Evolutionary conservation across 176 grass and related monocot species (phyloP).

Genomic region (Avena eriantha): DNA sequence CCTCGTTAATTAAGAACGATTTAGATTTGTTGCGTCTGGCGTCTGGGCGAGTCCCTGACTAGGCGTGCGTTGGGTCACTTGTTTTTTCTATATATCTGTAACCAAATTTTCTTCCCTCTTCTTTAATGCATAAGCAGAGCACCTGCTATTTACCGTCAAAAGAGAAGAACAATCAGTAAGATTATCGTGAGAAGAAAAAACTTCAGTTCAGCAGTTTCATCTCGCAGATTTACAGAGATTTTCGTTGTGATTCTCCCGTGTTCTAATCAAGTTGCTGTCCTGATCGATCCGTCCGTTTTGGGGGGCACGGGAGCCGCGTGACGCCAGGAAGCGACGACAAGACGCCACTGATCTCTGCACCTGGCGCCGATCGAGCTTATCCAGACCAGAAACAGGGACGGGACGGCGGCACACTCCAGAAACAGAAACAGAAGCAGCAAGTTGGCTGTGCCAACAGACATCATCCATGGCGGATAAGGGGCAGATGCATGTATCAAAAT

Average conservation of each 20-base stretch:
- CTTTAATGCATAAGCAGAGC: too few relatives aligned
- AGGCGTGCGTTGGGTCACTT: too few relatives aligned
- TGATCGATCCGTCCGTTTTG: not conserved
- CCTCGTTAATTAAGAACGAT: too few relatives aligned
- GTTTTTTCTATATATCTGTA: too few relatives aligned
- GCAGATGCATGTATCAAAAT: not conserved
- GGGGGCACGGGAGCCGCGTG: constrained; percentile 37
- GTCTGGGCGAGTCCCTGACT: too few relatives aligned
- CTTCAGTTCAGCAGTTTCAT: too few relatives aligned
- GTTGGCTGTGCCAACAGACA: not conserved
- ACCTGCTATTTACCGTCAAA: too few relatives aligned
- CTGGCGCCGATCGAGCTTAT: constrained; percentile 1
- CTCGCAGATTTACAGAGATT: too few relatives aligned
- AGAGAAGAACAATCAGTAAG: too few relatives aligned
- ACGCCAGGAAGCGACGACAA: constrained; percentile 12
- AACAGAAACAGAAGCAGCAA: not conserved
- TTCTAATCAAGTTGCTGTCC: not conserved
- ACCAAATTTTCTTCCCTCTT: too few relatives aligned
- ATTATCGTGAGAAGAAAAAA: too few relatives aligned
- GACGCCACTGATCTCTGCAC: not conserved
- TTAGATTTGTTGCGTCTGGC: too few relatives aligned
- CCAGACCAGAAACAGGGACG: not conserved
- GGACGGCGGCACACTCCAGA: not conserved
- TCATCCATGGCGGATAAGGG: not conserved
- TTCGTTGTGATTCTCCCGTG: not conserved